These are phyloP conservation scores for Argentina anserina DNA, from an alignment of 306 rosid genomes.

Conservation along the genomic window DNA sequence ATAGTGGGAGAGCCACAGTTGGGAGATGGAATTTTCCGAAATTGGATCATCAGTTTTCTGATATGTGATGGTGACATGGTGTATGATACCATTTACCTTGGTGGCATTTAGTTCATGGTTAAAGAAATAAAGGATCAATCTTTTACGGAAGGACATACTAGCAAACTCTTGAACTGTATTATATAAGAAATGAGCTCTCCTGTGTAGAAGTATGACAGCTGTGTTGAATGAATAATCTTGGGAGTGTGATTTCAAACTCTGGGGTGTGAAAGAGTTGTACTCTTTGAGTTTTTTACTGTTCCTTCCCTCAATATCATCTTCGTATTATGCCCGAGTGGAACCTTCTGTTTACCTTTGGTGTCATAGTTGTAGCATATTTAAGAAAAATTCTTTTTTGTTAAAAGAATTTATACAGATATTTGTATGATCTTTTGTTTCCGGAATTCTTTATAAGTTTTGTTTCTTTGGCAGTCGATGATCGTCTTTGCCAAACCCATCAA, in stretches of 20 bases:
- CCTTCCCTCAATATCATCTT: background rate
- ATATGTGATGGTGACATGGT: background rate
- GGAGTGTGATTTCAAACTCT: background rate
- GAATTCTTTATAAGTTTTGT: constrained; percentile 18
- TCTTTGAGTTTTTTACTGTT: background rate
- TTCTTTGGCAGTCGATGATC: constrained; percentile 74
- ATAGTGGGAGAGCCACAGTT: background rate
- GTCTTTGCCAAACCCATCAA: constrained; percentile 81
- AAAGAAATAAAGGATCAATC: background rate
- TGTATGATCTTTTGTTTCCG: constrained; percentile 8
- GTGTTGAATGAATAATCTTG: background rate
- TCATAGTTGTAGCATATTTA: background rate
- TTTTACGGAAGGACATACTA: background rate
- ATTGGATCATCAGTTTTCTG: background rate
- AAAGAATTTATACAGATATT: constrained; percentile 1
- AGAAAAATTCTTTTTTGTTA: background rate
- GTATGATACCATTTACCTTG: background rate
- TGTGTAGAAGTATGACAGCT: background rate
- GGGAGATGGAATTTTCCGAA: background rate
- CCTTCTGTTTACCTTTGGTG: background rate
- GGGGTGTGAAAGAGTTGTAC: background rate
- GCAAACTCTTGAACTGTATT: background rate
- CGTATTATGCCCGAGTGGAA: background rate
- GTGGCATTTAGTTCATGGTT: background rate
- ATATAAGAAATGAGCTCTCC: background rate